These are phyloP conservation scores for Myrmaecium sp. DNA, from an alignment of 2,329 filamentous ascomycete species.

Conservation along the genomic window DNA sequence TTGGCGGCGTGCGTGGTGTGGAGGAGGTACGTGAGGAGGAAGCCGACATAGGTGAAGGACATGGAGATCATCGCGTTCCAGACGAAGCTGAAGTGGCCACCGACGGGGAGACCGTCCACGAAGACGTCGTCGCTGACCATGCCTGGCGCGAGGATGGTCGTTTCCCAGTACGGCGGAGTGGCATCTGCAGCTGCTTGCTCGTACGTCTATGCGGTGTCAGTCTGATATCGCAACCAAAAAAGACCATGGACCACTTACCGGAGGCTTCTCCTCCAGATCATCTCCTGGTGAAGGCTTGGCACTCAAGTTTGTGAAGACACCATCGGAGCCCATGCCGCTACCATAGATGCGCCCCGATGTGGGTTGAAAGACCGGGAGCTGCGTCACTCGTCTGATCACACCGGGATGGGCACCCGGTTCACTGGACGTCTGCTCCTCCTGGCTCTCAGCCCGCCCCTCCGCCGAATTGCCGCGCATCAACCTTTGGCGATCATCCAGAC, in stretches of 20 bases:
- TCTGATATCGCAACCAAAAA: not conserved
- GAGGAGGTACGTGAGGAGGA: slow-evolving; percentile 91
- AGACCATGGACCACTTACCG: slow-evolving; percentile 41
- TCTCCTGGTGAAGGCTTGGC: slow-evolving; percentile 75
- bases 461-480: slow-evolving; percentile 52
- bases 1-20: slow-evolving; percentile 98
- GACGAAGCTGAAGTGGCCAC: slow-evolving; percentile 70
- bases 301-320: slow-evolving; percentile 88
- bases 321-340: slow-evolving; percentile 61
- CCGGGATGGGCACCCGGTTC: slow-evolving; percentile 12
- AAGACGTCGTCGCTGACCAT: slow-evolving; percentile 90
- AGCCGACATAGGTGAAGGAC: slow-evolving; percentile 92
- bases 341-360: slow-evolving; percentile 43
- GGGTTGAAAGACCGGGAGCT: slow-evolving; percentile 34
- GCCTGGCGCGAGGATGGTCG: slow-evolving; percentile 86
- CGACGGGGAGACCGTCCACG: slow-evolving; percentile 87
- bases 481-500: slow-evolving; percentile 67
- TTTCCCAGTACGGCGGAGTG: slow-evolving; percentile 97
- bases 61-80: slow-evolving; percentile 96
- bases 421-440: slow-evolving; percentile 3
- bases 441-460: slow-evolving; percentile 5
- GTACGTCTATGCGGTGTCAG: no score
- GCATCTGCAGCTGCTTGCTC: slow-evolving; percentile 95
- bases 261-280: slow-evolving; percentile 79
- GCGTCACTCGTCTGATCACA: slow-evolving; percentile 32